Base-by-base conservation (phyloP, 768 basidiomycete genomes). In the Paxillus rubicundulus region DNA sequence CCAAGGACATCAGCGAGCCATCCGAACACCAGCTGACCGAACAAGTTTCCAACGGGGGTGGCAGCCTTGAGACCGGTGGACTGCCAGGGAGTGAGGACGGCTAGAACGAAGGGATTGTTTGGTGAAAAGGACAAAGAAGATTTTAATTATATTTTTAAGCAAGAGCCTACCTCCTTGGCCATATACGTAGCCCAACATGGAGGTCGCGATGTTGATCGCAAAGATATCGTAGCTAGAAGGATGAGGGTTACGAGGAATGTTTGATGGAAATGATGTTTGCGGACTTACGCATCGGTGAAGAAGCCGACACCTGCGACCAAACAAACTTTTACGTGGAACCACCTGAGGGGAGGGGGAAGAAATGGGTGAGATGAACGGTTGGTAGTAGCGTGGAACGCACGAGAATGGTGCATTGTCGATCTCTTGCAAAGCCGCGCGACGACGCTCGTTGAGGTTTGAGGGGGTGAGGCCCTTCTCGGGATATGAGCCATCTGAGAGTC, bases 351-450 rank as follows among this genome's bases (percentile, higher is more conserved):
- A 53, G 37, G 52, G 45, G 41, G 16, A 42, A 43, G 12, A 17
- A 36, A 44, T n/a, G 10, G 2, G 27, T 46, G 21, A 60, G 47
- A 30, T 20, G 16, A 12, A 20, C 0, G 36, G 13, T 16, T 28
- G 10, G n/a, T 21, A 2, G 12, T 9, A 20, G 17, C 40, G 4
- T 40, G 44, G 50, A 66, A 63, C 86, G 49, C 66, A 89, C 87
- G 85, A 85, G 72, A 95, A 95, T 40, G 77, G 74, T 39, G 93
- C 93, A 55, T 89, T 85, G 71, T 96, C 93, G 54, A 96, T 81
- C 67, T 95, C 90, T 12, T 85, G 80, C 38, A 97, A 78, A 30
- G 94, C 92, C 33, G 82, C 84, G 16, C 88, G 80, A 56, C 93
- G 83, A 45, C 84, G 81, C 66, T 87, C 82, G 64, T 87, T 85